Conservation (phyloP, 768 basidiomycete genomes). For the Hortiboletus flavorubellus region DNA sequence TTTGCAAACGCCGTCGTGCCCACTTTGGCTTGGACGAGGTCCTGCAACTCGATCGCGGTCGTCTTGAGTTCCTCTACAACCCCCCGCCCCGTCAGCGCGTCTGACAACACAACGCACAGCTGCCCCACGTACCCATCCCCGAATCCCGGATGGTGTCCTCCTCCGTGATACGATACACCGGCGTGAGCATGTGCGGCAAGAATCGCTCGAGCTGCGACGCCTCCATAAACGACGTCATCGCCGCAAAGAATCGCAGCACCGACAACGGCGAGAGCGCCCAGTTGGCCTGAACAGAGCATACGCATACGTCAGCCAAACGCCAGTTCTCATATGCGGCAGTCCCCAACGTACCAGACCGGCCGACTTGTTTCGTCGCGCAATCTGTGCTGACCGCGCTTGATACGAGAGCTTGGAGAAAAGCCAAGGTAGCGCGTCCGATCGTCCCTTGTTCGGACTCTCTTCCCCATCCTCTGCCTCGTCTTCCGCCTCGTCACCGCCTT, state of each 20-base stretch:
- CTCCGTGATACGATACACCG: constrained; percentile 82
- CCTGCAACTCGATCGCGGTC: constrained; percentile 78
- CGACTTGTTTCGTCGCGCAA: constrained; percentile 59
- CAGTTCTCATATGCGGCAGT: too few relatives aligned
- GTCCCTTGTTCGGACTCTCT: constrained; percentile 7
- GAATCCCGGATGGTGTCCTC: constrained; percentile 80
- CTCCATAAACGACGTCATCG: constrained; percentile 76
- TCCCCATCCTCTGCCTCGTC: constrained; percentile 18
- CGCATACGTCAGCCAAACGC: neutral
- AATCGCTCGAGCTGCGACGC: constrained; percentile 56
- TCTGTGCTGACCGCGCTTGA: constrained; percentile 73
- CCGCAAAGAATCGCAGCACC: constrained; percentile 90
- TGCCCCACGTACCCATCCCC: constrained; percentile 61
- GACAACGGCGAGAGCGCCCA: constrained; percentile 84
- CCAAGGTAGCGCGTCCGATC: constrained; percentile 74
- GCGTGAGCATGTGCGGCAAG: constrained; percentile 81
- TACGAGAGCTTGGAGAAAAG: constrained; percentile 93
- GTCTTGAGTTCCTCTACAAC: constrained; percentile 75
- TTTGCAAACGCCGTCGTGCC: constrained; percentile 81
- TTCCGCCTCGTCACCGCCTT: constrained; percentile 14
- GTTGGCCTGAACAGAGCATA: constrained; percentile 48
- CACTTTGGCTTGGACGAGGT: constrained; percentile 82
- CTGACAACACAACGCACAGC: neutral
- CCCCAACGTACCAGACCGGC: constrained; percentile 22
- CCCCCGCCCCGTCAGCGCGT: neutral